phyloP scores from a whole-genome alignment of 192 early-diverging fungal species.

The Globomyces pollinis-pini region DNA sequence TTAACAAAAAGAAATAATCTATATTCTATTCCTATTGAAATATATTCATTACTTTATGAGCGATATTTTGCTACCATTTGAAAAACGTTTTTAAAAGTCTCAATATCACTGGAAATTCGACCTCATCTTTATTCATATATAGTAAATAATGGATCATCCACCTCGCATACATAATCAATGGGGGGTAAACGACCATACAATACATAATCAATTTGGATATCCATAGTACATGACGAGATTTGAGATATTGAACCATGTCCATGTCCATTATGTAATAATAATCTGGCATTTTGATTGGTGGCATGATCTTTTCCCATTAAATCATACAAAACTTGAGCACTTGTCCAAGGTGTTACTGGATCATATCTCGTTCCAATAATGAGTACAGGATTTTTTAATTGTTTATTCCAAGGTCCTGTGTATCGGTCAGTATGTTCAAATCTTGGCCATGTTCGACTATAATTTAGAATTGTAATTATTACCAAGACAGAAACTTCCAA shows the following conservation, averaged over 20 bases:
- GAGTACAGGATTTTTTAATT: constrained; percentile 22
- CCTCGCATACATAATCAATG: no score
- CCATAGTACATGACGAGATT: constrained; percentile 24
- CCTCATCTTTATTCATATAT: no score
- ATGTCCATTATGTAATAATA: constrained; percentile 28
- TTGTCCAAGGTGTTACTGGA: constrained; percentile 34
- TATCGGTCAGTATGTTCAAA: constrained; percentile 19
- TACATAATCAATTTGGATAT: no score
- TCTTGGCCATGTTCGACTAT: constrained; percentile 3
- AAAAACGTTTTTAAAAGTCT: no score
- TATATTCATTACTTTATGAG: no score
- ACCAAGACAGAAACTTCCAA: background rate
- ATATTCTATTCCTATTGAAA: no score
- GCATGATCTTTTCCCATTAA: constrained; percentile 12
- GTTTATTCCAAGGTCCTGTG: constrained; percentile 40
- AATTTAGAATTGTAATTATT: background rate
- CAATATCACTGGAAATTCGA: no score
- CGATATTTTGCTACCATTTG: no score
- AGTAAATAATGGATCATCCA: no score
- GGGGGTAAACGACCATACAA: no score
- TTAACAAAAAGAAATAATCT: constrained; percentile 17
- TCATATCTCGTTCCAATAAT: constrained; percentile 33
- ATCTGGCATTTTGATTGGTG: constrained; percentile 16
- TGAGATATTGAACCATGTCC: constrained; percentile 33
- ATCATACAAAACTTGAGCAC: constrained; percentile 8